Evolutionary conservation across 768 basidiomycete genomes (phyloP).

Genomic region (Collybia nuda): DNA sequence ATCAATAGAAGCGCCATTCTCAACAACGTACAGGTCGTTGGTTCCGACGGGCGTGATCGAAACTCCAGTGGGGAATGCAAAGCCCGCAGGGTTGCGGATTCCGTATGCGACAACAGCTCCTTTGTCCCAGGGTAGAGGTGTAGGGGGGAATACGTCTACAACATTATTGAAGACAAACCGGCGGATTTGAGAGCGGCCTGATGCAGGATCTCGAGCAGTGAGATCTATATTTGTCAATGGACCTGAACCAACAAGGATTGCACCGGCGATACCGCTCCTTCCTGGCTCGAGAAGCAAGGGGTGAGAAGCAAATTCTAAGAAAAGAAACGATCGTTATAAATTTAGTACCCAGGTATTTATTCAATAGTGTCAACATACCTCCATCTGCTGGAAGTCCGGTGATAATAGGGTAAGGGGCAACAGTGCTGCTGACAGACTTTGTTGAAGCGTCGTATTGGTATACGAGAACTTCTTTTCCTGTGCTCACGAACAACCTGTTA

Average conservation of each 20-base stretch:
- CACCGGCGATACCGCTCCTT: constrained; percentile 4
- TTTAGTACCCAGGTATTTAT: background rate
- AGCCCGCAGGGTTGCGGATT: constrained; percentile 44
- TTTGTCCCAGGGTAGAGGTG: constrained; percentile 22
- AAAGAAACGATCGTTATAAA: background rate
- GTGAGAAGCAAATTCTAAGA: constrained; percentile 40
- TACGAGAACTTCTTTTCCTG: constrained; percentile 28
- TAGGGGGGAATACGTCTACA: constrained; percentile 9
- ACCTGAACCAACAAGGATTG: constrained; percentile 36
- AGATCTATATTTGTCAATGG: constrained; percentile 39
- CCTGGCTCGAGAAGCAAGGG: constrained; percentile 30
- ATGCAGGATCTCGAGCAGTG: constrained; percentile 39
- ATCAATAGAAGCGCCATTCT: constrained; percentile 46
- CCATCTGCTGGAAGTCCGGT: constrained; percentile 38
- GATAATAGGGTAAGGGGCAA: constrained; percentile 12
- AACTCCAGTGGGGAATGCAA: constrained; percentile 29
- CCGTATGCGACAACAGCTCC: constrained; percentile 40
- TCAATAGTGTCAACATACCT: constrained; percentile 22
- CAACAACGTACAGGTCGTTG: constrained; percentile 33
- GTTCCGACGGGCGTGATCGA: constrained; percentile 1
- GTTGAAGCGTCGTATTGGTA: constrained; percentile 34
- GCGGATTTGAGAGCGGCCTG: constrained; percentile 42
- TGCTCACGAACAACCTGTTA: constrained; percentile 35
- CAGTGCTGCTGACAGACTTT: constrained; percentile 21
- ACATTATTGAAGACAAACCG: constrained; percentile 19